These are phyloP conservation scores for Sarocladium oryzae DNA, from an alignment of 2,329 filamentous ascomycete species.

Conservation along the genomic window DNA sequence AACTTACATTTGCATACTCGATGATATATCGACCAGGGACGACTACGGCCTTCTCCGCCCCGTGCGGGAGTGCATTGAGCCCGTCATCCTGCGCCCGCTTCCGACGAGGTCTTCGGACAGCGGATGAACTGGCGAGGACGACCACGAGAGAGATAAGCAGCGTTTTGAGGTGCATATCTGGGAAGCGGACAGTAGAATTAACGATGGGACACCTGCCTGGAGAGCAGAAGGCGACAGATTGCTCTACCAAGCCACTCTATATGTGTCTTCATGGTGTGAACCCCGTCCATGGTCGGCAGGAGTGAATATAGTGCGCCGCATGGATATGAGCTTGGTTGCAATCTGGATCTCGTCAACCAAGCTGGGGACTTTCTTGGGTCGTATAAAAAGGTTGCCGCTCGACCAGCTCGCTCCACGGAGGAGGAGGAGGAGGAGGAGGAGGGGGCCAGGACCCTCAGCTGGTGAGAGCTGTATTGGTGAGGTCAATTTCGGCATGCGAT, in stretches of 20 bases:
- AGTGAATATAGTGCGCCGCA: not conserved
- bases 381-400: not conserved
- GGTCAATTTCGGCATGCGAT: slow-evolving; percentile 5
- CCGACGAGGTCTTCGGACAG: not conserved
- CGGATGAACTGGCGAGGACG: not conserved
- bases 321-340: not conserved
- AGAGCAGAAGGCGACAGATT: not conserved
- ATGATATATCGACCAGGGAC: slow-evolving; percentile 4
- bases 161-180: not conserved
- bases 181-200: not conserved
- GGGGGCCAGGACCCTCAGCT: not conserved
- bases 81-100: not conserved
- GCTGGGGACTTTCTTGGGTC: not conserved
- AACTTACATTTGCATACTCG: not conserved
- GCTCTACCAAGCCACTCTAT: not conserved
- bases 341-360: not conserved
- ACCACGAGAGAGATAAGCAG: not conserved
- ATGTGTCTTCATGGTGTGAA: not conserved
- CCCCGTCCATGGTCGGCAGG: not conserved
- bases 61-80: not conserved
- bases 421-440: no score
- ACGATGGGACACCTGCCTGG: not conserved
- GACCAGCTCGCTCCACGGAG: not conserved
- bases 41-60: not conserved
- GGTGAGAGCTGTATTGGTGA: not conserved